Evolutionary conservation across 2,329 filamentous ascomycete species (phyloP), one percentile per base, ranked within the genome.

Genomic region (Rachicladosporium sp.): DNA sequence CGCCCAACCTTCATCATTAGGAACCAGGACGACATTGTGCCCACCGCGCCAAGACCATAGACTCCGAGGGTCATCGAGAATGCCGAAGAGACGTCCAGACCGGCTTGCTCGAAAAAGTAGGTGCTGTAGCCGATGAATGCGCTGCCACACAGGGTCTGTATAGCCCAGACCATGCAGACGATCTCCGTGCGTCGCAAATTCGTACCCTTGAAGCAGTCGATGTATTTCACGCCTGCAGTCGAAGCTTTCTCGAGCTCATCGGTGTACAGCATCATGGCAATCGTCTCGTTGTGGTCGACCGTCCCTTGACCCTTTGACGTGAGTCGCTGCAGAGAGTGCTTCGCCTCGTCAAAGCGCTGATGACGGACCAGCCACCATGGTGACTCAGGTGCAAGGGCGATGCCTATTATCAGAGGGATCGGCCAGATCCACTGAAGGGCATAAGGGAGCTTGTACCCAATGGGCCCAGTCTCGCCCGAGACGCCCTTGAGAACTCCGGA

Each of bases 231-330:
- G 2, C 67, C 67, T 2, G 64, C 57, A 41, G 69, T 64, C 43
- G 63, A 54, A 37, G 71, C 65, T 41, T 68, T 61, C 52, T 79
- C 75, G 1, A 75, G 57, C 39, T 68, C 62, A 42, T 77, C 61
- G 3, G 63, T 67, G 33, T 62, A 52, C 2, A 50, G 44, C 37
- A 67, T 64, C 55, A 61, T 58, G n/a, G 52, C 50, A 30, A 64
- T 46, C 2, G 51, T 54, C 13, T 56, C 50, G 23, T 60, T 50
- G 2, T 34, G 13, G 33, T 50, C 46, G 40, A 55, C 57, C 36
- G 36, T 42, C 6, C 43, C 42, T 33, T 47, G 43, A 11, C 56
- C 50, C n/a, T 58, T 49, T 33, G 45, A 43, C 2, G 49, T 51
- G 3, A 56, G 44, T 9, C 52, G 47, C 10, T 45, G 34, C 2